Conservation (phyloP, 2,329 filamentous ascomycete species). For the Aspergillus ustus region DNA sequence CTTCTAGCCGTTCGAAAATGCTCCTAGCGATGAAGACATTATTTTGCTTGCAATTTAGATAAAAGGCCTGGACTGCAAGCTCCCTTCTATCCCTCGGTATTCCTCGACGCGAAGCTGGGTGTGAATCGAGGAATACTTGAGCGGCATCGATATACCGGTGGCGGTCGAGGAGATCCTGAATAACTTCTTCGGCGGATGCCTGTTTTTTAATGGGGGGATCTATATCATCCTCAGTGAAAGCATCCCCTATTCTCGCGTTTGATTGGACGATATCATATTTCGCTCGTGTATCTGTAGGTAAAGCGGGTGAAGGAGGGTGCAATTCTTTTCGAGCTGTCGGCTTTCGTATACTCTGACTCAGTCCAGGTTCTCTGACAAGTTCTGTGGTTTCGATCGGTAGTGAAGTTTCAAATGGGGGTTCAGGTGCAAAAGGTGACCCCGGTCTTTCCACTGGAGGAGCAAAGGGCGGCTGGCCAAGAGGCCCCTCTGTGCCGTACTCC, state of each 20-base stretch:
- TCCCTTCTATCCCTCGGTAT: conserved; percentile 35
- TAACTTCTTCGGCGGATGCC: conserved; percentile 24
- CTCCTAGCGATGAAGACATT: conserved; percentile 46
- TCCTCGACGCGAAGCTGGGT: conserved; percentile 24
- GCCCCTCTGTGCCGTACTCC: neutral
- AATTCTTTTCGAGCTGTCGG: neutral
- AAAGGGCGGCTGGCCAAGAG: neutral
- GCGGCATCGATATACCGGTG: conserved; percentile 41
- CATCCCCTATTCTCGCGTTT: neutral
- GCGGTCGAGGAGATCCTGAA: conserved; percentile 33
- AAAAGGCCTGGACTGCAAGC: conserved; percentile 38
- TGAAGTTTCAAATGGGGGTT: neutral
- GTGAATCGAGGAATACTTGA: conserved; percentile 39
- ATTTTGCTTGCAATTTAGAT: conserved; percentile 40
- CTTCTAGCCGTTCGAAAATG: conserved; percentile 41
- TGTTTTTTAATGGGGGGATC: neutral
- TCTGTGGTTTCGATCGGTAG: neutral
- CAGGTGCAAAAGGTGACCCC: neutral
- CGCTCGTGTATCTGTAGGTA: neutral
- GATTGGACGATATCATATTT: conserved; percentile 3
- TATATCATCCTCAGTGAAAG: neutral
- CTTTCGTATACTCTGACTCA: neutral
- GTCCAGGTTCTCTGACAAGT: neutral
- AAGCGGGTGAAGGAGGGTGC: neutral
- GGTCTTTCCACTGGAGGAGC: neutral